These are phyloP conservation scores for Yamadazyma trypodendri DNA, from an alignment of 1,139 yeast species.

Conservation along the genomic window DNA sequence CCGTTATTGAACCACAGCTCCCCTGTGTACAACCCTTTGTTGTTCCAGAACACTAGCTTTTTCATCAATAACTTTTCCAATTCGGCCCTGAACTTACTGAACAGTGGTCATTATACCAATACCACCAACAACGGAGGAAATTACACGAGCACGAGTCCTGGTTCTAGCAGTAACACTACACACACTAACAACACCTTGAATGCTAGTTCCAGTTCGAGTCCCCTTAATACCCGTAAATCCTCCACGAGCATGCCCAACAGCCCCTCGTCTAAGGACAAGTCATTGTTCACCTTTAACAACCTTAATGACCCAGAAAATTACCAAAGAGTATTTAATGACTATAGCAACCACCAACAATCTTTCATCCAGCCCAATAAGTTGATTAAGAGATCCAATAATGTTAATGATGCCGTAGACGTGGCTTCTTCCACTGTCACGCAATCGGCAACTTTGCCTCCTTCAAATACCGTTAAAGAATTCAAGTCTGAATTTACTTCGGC, in stretches of 20 bases:
- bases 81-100: slow-evolving; percentile 1
- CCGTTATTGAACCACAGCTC: slow-evolving; percentile 16
- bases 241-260: slow-evolving; percentile 1
- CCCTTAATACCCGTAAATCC: neutral
- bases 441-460: neutral
- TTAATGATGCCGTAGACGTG: neutral
- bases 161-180: neutral
- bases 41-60: slow-evolving; percentile 5
- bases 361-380: slow-evolving; percentile 23
- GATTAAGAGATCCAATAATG: slow-evolving; percentile 3
- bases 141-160: neutral
- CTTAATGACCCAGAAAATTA: slow-evolving; percentile 4
- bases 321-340: slow-evolving; percentile 29
- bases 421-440: neutral
- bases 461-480: neutral
- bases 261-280: neutral
- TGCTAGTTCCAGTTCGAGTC: neutral
- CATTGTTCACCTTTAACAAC: slow-evolving; percentile 5
- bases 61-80: slow-evolving; percentile 2
- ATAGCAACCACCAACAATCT: slow-evolving; percentile 38
- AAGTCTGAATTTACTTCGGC: slow-evolving; percentile 1
- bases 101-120: neutral
- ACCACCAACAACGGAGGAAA: neutral
- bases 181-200: neutral
- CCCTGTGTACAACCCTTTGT: slow-evolving; percentile 11